Conservation (phyloP, 179 eudicot genomes). For the Silene coronaria region DNA sequence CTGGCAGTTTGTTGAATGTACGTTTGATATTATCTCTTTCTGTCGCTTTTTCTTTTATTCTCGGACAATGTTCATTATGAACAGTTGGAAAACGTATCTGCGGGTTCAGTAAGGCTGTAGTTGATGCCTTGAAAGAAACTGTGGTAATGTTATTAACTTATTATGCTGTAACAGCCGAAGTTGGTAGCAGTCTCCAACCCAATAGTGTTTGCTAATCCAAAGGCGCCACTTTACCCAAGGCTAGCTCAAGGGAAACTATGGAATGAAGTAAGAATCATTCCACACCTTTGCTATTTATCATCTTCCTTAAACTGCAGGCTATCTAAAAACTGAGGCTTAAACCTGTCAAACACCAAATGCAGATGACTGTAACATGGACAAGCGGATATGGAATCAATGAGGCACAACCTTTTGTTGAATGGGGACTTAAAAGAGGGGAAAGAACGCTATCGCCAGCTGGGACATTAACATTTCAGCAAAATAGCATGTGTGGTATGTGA, state of each 20-base stretch:
- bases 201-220: constrained; percentile 61
- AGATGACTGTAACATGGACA: constrained; percentile 98
- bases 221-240: constrained; percentile 79
- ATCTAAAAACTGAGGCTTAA: background rate
- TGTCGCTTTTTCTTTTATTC: background rate
- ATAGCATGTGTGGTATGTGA: constrained; percentile 75
- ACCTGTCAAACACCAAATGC: background rate
- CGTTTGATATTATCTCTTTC: constrained; percentile 1
- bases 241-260: constrained; percentile 77
- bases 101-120: too few species aligned
- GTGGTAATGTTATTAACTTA: background rate
- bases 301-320: background rate
- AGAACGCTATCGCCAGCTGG: constrained; percentile 58
- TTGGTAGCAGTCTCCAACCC: constrained; percentile 62
- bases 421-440: constrained; percentile 56
- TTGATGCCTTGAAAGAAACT: background rate
- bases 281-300: background rate
- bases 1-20: constrained; percentile 52
- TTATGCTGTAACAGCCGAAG: constrained; percentile 48
- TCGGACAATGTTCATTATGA: too few species aligned
- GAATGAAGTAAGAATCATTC: constrained; percentile 59
- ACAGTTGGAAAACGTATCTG: too few species aligned
- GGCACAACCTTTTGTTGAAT: constrained; percentile 72
- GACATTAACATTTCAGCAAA: constrained; percentile 68
- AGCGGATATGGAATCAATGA: constrained; percentile 75